Evolutionary conservation across 169 alveolate genomes (phyloP), one percentile per base, ranked within the genome.

Genomic region (Pseudocohnilembus persalinus): DNA sequence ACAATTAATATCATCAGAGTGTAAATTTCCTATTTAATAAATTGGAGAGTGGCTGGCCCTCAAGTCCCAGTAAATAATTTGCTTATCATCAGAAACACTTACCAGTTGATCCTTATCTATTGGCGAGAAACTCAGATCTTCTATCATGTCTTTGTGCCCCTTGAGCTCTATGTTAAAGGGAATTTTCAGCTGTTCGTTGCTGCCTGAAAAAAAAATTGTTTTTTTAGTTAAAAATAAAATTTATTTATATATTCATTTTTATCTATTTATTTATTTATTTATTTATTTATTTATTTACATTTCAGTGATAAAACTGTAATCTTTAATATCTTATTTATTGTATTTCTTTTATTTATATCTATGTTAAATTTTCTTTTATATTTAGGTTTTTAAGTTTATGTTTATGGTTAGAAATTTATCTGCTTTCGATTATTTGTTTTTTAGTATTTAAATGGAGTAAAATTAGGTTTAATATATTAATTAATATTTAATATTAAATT

Each of bases 1-100:
- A 31, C 84, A 80, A 74, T 79, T 79, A 64, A 86, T 86, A 65
- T 86, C 90, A 74, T 86, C 81, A 0, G 31, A 29, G 73, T 85
- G 89, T 74, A 86, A 29, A 74, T 86, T 26, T 33, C 29, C 30
- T 73, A 65, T 63, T 85, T 73, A 31, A 33, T 83, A 79, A 29
- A 49, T 34, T 72, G 34, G 34, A 49, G 35, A 68, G n/a, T 31
- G 28, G 31, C 63, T 34, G 31, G 49, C 84, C 29, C 84, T 34
- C 24, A 79, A 28, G 20, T 79, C 84, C 84, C 84, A 79, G 16
- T 33, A 31, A 4, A 79, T 11, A 0, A 79, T 28, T 15, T 72
- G 34, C 31, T 79, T 34, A 29, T 79, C 84, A 79, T 79, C 84
- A 20, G 76, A 68, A 0, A 79, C 84, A 79, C 84, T 79, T 28